Base-by-base conservation (phyloP, 148 eudicot genomes). In the Amaranthus cruentus region DNA sequence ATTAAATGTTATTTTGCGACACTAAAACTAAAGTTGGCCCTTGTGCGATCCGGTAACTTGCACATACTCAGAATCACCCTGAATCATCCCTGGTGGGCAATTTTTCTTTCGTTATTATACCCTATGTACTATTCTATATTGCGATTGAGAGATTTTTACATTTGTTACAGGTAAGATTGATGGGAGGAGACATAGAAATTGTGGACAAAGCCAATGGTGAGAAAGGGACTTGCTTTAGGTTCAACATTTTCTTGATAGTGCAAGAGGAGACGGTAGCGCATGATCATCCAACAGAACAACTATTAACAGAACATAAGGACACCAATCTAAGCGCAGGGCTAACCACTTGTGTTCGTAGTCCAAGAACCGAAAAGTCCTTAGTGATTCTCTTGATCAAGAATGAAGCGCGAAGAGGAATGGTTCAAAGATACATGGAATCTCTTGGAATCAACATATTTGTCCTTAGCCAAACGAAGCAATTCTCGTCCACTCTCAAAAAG, bases 171-270 rank as follows among this genome's bases (percentile, higher is more conserved):
- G 98, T 91, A 56, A 90, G 90, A 59, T 68, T 94, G 79, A 89
- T 94, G 91, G 96, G 93, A 4, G 98, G 97, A 70, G 93, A 94
- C 66, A 90, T 94, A 82, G 81, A 78, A 55, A 85, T 94, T 9
- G 75, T 84, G 53, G 89, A 90, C 79, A 94, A 88, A 77, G 78
- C 78, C 66, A 44, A 79, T 48, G 86, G 86, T 3, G 81, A 86
- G 71, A 78, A 60, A 7, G 98, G 98, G 38, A 78, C 93, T 21
- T 86, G 91, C 73, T 91, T 91, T 84, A 85, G 77, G 69, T 94
- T 94, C 77, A 88, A 83, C 78, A 79, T 82, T 68, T 86, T 84
- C 74, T 78, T 94, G 50, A 74, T 47, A 3, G 56, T 67, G 43
- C 58, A 77, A 48, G 79, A 74, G 21, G 55, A 77, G 0, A 59